Conservation (phyloP, 495 filamentous ascomycete genomes). For the Tuber indicum region DNA sequence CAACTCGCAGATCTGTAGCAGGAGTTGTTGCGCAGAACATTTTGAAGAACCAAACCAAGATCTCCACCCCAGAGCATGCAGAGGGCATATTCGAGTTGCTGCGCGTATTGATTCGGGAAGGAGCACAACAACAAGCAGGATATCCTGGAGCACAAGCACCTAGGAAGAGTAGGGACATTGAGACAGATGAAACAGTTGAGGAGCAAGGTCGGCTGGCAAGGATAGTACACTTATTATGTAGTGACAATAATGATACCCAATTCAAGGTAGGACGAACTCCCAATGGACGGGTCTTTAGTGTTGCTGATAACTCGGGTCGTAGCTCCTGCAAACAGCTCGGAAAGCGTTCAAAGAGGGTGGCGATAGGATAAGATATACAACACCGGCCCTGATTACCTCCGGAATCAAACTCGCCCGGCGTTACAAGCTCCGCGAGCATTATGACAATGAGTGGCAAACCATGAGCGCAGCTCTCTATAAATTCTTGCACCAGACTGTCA, state of each 20-base stretch:
- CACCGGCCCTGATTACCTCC: conserved; percentile 82
- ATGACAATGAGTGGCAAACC: conserved; percentile 87
- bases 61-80: conserved; percentile 68
- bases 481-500: conserved; percentile 82
- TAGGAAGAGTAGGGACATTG: conserved; percentile 58
- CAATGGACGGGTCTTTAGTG: not conserved
- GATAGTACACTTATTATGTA: conserved; percentile 79
- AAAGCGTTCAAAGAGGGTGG: conserved; percentile 89
- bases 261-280: conserved; percentile 55
- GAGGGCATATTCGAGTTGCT: conserved; percentile 84
- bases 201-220: conserved; percentile 95
- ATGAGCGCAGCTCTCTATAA: conserved; percentile 86
- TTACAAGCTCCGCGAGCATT: conserved; percentile 87
- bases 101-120: conserved; percentile 87
- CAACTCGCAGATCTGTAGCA: conserved; percentile 81
- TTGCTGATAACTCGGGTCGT: conserved; percentile 39
- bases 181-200: conserved; percentile 92
- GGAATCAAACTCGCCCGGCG: conserved; percentile 83
- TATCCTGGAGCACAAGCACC: conserved; percentile 71
- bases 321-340: conserved; percentile 78
- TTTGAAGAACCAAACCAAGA: conserved; percentile 68
- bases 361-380: conserved; percentile 91
- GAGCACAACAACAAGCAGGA: conserved; percentile 71
- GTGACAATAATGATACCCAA: conserved; percentile 82
- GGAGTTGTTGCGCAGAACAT: conserved; percentile 74